phyloP scores from a whole-genome alignment of 2,329 filamentous ascomycete species.

The Akanthomyces muscarius region DNA sequence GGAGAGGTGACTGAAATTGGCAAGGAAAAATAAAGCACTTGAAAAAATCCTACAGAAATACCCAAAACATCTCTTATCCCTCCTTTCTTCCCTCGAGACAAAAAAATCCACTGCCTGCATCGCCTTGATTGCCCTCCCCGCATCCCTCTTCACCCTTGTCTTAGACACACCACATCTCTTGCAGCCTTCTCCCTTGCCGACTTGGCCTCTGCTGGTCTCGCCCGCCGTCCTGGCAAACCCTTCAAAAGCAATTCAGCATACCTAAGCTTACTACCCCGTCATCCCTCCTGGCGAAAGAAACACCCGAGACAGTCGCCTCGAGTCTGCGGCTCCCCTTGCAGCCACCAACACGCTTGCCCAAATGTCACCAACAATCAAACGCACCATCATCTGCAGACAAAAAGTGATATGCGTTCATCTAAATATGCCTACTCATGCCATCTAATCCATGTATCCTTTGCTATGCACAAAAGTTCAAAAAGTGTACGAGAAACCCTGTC shows the following conservation, averaged over 20 bases:
- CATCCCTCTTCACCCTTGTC: not conserved
- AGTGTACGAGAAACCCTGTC: conserved; percentile 8
- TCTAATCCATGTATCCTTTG: conserved; percentile 1
- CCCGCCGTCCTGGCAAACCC: not conserved
- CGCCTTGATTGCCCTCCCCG: not conserved
- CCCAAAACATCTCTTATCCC: not conserved
- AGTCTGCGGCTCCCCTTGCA: not conserved
- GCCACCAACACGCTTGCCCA: not conserved
- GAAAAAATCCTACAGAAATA: not conserved
- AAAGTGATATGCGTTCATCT: conserved; percentile 1
- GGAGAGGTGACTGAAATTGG: not conserved
- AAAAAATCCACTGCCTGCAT: not conserved
- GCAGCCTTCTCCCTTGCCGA: not conserved
- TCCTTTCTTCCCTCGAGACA: no score
- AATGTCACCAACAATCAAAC: not conserved
- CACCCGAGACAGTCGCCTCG: not conserved
- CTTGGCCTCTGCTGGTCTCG: not conserved
- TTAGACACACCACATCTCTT: not conserved
- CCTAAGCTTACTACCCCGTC: no score
- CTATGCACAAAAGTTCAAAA: not conserved
- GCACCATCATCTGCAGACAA: not conserved
- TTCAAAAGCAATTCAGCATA: not conserved
- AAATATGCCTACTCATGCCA: conserved; percentile 7
- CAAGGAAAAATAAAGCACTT: not conserved
- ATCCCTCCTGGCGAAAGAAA: no score